A percentile compares a stretch with the other conserved stretches of the same genome.
Conservation (phyloP, 495 filamentous ascomycete species). For the Annulohypoxylon moriforme region DNA sequence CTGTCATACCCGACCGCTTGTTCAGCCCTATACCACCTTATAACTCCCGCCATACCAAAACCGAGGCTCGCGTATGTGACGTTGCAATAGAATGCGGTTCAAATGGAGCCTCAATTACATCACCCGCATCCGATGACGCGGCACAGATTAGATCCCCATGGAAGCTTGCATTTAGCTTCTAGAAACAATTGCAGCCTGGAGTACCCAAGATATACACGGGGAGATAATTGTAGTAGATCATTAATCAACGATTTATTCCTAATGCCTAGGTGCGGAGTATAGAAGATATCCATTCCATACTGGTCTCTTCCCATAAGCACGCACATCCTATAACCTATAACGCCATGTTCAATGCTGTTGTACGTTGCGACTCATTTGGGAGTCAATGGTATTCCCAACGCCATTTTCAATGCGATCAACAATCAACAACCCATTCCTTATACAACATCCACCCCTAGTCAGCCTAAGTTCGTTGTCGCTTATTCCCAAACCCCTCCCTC, state of each 20-base stretch:
- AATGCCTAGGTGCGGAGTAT: background rate
- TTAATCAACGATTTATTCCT: background rate
- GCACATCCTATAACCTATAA: background rate
- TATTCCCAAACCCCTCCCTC: constrained; percentile 50
- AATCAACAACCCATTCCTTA: background rate
- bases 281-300: background rate
- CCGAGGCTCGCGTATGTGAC: constrained; percentile 11
- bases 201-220: background rate
- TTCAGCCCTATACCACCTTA: constrained; percentile 16
- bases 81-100: constrained; percentile 14
- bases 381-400: constrained; percentile 42
- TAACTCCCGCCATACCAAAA: constrained; percentile 1
- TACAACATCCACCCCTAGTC: background rate
- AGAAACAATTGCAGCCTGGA: constrained; percentile 5
- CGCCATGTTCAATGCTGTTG: constrained; percentile 13
- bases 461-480: constrained; percentile 53
- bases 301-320: background rate
- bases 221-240: background rate
- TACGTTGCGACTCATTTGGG: background rate
- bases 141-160: constrained; percentile 23
- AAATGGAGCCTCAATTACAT: constrained; percentile 36
- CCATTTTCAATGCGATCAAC: constrained; percentile 26
- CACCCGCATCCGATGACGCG: constrained; percentile 32
- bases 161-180: background rate
- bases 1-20: constrained; percentile 4